Conservation (phyloP, 75 land plant genomes). For the Pinus taeda region DNA sequence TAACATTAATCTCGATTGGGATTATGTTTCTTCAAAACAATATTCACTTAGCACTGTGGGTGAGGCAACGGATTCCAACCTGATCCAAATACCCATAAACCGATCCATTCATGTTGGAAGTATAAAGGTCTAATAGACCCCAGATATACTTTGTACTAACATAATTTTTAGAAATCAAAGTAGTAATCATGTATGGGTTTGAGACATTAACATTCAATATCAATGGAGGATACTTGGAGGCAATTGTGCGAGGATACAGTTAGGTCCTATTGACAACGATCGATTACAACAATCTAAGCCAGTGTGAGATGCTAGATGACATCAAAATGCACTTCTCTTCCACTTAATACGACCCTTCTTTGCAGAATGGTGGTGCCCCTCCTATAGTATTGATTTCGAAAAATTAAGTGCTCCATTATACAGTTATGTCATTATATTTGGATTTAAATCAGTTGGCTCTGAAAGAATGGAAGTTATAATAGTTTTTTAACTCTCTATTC, state of each 20-base stretch:
- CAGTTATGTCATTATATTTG: too few relatives aligned
- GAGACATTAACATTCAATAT: slow-evolving; percentile 94
- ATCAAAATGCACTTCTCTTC: slow-evolving; percentile 98
- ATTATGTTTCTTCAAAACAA: too few relatives aligned
- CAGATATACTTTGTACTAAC: neutral
- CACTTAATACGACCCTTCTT: slow-evolving; percentile 90
- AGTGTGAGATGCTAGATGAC: slow-evolving; percentile 90
- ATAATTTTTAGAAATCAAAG: neutral
- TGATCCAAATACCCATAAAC: too few relatives aligned
- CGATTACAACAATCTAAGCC: slow-evolving; percentile 93
- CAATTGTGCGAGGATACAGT: slow-evolving; percentile 82
- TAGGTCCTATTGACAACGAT: slow-evolving; percentile 75
- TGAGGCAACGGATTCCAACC: too few relatives aligned
- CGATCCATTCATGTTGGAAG: too few relatives aligned
- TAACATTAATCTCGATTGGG: too few relatives aligned
- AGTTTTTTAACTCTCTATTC: too few relatives aligned
- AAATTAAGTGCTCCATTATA: too few relatives aligned
- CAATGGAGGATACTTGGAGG: slow-evolving; percentile 89
- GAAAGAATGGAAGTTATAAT: too few relatives aligned
- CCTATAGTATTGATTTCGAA: too few relatives aligned
- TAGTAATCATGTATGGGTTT: slow-evolving; percentile 78
- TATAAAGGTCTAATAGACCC: neutral
- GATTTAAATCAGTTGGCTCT: too few relatives aligned
- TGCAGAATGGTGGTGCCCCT: slow-evolving; percentile 65
- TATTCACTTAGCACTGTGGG: too few relatives aligned